These are phyloP conservation scores for Globisporangium viniferum DNA, from an alignment of 352 stramenopile species.

Conservation along the genomic window DNA sequence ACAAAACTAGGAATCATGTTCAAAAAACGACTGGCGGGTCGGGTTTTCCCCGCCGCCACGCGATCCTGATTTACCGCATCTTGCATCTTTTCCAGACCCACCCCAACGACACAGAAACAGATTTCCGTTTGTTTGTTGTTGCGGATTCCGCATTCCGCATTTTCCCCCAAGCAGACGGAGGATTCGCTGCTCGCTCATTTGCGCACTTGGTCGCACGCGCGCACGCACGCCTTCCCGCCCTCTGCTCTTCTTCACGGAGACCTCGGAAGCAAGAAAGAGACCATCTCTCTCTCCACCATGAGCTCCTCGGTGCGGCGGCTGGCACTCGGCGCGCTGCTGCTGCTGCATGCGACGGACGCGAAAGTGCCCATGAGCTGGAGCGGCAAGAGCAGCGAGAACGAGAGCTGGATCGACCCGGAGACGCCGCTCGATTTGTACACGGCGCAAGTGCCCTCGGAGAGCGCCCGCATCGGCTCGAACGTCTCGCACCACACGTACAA, in stretches of 20 bases:
- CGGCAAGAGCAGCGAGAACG: constrained; percentile 39
- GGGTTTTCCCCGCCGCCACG: not conserved
- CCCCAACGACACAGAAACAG: not conserved
- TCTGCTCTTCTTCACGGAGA: not conserved
- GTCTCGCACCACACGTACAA: constrained; percentile 52
- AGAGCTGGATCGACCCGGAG: constrained; percentile 77
- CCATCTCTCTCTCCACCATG: constrained; percentile 1
- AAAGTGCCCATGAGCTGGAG: constrained; percentile 24
- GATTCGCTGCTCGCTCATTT: constrained; percentile 13
- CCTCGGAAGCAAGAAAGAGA: not conserved
- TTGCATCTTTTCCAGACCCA: not conserved
- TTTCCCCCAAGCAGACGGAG: constrained; percentile 2
- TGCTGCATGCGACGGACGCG: constrained; percentile 18
- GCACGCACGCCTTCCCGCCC: not conserved
- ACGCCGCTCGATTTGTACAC: constrained; percentile 57
- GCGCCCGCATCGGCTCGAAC: constrained; percentile 28
- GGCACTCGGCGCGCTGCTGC: constrained; percentile 19
- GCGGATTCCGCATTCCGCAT: not conserved
- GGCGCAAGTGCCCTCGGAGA: constrained; percentile 36
- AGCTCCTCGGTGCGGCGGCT: constrained; percentile 19
- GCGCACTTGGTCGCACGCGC: constrained; percentile 10
- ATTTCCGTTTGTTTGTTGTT: not conserved
- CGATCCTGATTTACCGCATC: not conserved
- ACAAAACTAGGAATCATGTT: not conserved
- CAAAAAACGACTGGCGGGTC: not conserved